Percentiles rank a stretch among this genome's conserved stretches.
These are phyloP conservation scores for Aspergillus diversus DNA, from an alignment of 495 filamentous ascomycete genomes.

Conservation along the genomic window DNA sequence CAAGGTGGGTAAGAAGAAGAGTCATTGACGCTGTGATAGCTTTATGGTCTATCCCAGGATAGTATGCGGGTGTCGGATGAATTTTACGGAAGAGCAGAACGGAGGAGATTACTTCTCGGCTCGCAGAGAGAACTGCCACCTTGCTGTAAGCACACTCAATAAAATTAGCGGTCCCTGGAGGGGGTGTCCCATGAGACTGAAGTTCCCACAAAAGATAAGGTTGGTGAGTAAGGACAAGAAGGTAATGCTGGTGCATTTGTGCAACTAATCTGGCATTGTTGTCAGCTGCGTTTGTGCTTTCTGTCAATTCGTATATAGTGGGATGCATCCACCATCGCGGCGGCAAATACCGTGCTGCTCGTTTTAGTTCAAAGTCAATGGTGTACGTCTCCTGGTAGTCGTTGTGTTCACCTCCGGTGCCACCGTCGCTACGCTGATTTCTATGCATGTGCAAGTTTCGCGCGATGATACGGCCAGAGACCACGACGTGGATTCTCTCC, in stretches of 20 bases:
- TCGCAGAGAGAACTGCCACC: slow-evolving; percentile 45
- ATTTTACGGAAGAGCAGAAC: slow-evolving; percentile 43
- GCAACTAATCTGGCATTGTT: slow-evolving; percentile 36
- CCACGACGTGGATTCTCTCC: slow-evolving; percentile 34
- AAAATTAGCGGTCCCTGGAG: slow-evolving; percentile 31
- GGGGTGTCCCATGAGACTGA: slow-evolving; percentile 20
- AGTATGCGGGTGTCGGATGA: slow-evolving; percentile 38
- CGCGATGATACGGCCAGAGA: slow-evolving; percentile 39
- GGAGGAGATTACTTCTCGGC: slow-evolving; percentile 45
- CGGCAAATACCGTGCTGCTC: slow-evolving; percentile 37
- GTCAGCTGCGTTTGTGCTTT: slow-evolving; percentile 23
- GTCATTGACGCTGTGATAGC: slow-evolving; percentile 49
- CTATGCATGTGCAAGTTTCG: slow-evolving; percentile 50
- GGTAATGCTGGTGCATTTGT: slow-evolving; percentile 52
- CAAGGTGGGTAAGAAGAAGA: slow-evolving; percentile 49
- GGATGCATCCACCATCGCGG: slow-evolving; percentile 41
- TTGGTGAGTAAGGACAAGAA: slow-evolving; percentile 51
- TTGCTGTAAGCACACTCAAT: slow-evolving; percentile 51
- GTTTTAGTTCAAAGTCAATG: slow-evolving; percentile 47
- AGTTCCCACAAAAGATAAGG: slow-evolving; percentile 43
- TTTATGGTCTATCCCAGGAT: slow-evolving; percentile 54
- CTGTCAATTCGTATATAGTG: slow-evolving; percentile 10
- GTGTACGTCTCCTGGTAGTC: slow-evolving; percentile 38
- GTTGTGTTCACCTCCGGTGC: slow-evolving; percentile 35
- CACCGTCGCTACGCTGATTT: slow-evolving; percentile 18